phyloP scores from a whole-genome alignment of 345 rosid species.

The Zanthoxylum bungeanum region DNA sequence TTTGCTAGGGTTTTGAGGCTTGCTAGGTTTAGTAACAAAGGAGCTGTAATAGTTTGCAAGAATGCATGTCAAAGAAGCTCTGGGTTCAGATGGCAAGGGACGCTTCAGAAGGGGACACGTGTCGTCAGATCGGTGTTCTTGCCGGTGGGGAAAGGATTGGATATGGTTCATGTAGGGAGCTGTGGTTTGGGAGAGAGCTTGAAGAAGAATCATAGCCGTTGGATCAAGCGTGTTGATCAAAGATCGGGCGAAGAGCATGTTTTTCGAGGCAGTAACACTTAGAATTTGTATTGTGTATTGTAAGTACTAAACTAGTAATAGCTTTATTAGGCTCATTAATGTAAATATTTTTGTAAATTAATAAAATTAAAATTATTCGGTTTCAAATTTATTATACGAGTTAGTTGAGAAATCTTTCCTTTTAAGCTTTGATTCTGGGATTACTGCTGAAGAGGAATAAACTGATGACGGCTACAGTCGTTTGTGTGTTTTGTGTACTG shows the following conservation, averaged over 20 bases:
- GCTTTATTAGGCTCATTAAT: not conserved
- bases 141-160: conserved; percentile 80
- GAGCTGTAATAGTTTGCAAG: conserved; percentile 79
- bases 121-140: conserved; percentile 60
- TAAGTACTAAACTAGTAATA: too few species aligned
- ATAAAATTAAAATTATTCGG: not conserved
- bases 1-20: conserved; percentile 52
- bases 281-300: too few species aligned
- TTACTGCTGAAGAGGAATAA: too few species aligned
- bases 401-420: not conserved
- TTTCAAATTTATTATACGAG: too few species aligned
- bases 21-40: conserved; percentile 56
- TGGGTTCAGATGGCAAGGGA: conserved; percentile 58
- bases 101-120: conserved; percentile 51
- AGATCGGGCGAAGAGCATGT: conserved; percentile 76
- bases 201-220: conserved; percentile 47
- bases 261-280: conserved; percentile 36
- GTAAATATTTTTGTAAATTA: not conserved
- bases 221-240: conserved; percentile 71
- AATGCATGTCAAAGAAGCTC: conserved; percentile 48
- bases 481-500: too few species aligned
- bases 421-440: not conserved
- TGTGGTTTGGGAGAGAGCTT: conserved; percentile 19
- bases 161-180: conserved; percentile 63
- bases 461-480: too few species aligned